Conservation (phyloP, 1,139 yeast species). For the Suhomyces kunorum region DNA sequence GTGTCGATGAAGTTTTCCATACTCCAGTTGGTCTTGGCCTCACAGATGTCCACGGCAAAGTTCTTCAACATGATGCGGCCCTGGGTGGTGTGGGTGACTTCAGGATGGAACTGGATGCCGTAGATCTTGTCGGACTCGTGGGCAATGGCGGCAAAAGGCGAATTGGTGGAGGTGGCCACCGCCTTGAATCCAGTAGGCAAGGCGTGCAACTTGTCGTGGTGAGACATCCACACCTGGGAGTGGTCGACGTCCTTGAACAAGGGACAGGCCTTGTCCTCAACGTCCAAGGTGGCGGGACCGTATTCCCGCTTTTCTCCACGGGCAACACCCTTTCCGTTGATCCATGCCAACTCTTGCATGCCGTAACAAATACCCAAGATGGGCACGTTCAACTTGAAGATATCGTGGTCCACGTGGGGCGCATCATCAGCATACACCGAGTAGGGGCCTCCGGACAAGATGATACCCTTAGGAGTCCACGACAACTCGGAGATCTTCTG, state of each 20-base stretch:
- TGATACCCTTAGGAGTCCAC: constrained; percentile 97
- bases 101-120: constrained; percentile 99
- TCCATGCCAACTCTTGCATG: constrained; percentile 99
- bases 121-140: constrained; percentile 71
- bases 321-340: constrained; percentile 91
- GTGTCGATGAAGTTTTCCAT: constrained; percentile 98
- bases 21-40: constrained; percentile 89
- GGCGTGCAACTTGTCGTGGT: constrained; percentile 92
- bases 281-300: constrained; percentile 91
- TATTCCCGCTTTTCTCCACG: constrained; percentile 98
- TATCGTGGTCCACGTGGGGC: constrained; percentile 95
- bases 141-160: constrained; percentile 93
- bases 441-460: constrained; percentile 97
- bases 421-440: constrained; percentile 94
- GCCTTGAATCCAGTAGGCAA: constrained; percentile 87
- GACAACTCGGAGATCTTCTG: constrained; percentile 88
- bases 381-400: constrained; percentile 89
- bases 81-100: constrained; percentile 92
- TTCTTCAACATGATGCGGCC: constrained; percentile 86
- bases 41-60: constrained; percentile 89
- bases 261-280: constrained; percentile 65
- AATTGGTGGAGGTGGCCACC: constrained; percentile 89
- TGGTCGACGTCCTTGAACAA: constrained; percentile 87
- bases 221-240: constrained; percentile 99
- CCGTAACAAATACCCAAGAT: constrained; percentile 98